A percentile compares a stretch with the other conserved stretches of the same genome.
These are phyloP conservation scores for Serpula lacrymans DNA, from an alignment of 768 basidiomycete species.

Conservation along the genomic window DNA sequence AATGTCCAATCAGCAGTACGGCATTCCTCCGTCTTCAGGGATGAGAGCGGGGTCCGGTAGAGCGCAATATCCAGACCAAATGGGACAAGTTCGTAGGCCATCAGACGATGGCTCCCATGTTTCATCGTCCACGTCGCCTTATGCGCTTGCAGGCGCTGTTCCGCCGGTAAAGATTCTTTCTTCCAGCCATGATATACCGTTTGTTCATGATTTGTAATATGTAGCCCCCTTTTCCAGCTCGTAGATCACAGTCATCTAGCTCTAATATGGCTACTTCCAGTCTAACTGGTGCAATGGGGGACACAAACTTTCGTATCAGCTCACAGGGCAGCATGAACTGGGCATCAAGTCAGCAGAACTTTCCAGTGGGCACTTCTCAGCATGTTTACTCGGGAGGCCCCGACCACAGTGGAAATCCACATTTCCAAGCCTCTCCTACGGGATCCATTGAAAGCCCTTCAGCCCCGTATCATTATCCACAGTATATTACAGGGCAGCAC, in stretches of 20 bases:
- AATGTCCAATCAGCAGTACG: slow-evolving; percentile 25
- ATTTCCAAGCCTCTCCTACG: slow-evolving; percentile 21
- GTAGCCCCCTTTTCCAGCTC: slow-evolving; percentile 23
- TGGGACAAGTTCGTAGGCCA: slow-evolving; percentile 35
- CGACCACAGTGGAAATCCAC: too few species aligned
- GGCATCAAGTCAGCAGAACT: not conserved
- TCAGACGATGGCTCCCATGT: slow-evolving; percentile 36
- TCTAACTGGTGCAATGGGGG: slow-evolving; percentile 64
- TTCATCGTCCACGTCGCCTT: slow-evolving; percentile 24
- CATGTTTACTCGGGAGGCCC: too few species aligned
- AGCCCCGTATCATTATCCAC: slow-evolving; percentile 19
- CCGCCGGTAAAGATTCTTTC: slow-evolving; percentile 31
- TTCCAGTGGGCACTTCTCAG: too few species aligned
- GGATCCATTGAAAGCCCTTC: slow-evolving; percentile 13
- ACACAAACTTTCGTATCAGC: slow-evolving; percentile 33
- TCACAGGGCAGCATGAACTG: slow-evolving; percentile 5
- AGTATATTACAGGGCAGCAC: slow-evolving; percentile 10
- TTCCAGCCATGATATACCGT: slow-evolving; percentile 3
- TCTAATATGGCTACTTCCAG: slow-evolving; percentile 46
- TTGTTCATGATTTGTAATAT: slow-evolving; percentile 18
- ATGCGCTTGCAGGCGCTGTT: slow-evolving; percentile 30
- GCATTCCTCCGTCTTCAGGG: slow-evolving; percentile 12
- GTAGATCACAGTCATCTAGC: slow-evolving; percentile 31
- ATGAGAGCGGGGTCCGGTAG: slow-evolving; percentile 25
- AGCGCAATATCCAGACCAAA: slow-evolving; percentile 26